Conservation (phyloP, 2,329 filamentous ascomycete genomes). For the Paecilomyces dactylethromorphus region DNA sequence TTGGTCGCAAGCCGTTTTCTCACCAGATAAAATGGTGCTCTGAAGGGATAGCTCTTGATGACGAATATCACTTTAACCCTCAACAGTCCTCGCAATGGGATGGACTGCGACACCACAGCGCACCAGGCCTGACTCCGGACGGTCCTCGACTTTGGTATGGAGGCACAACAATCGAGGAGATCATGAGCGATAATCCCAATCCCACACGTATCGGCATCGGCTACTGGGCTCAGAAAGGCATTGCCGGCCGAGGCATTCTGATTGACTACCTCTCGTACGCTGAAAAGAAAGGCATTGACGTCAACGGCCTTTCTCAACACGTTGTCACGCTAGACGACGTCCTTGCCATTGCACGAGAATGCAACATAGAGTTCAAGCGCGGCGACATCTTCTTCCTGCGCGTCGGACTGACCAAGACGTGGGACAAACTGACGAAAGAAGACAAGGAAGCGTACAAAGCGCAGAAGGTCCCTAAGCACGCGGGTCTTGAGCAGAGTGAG, state of each 20-base stretch:
- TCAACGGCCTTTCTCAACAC: constrained; percentile 27
- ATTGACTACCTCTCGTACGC: constrained; percentile 33
- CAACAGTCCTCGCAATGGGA: constrained; percentile 52
- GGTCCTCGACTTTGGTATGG: constrained; percentile 25
- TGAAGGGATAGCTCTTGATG: constrained; percentile 42
- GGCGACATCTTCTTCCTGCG: constrained; percentile 36
- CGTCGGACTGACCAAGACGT: constrained; percentile 28
- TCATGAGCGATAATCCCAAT: constrained; percentile 17
- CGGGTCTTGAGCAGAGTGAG: constrained; percentile 32
- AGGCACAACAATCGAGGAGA: constrained; percentile 29
- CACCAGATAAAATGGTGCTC: constrained; percentile 46
- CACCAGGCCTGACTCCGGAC: constrained; percentile 31
- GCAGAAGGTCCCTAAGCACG: constrained; percentile 24
- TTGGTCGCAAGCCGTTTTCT: constrained; percentile 45
- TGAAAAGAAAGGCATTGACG: constrained; percentile 21
- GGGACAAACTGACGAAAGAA: constrained; percentile 22
- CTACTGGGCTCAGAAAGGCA: constrained; percentile 31
- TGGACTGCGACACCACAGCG: constrained; percentile 45
- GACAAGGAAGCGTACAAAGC: constrained; percentile 23
- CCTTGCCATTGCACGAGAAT: constrained; percentile 25
- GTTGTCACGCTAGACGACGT: constrained; percentile 29
- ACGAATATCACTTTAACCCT: constrained; percentile 48
- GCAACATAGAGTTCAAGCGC: constrained; percentile 26
- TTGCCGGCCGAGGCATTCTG: constrained; percentile 34
- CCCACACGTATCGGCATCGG: constrained; percentile 31